phyloP scores from a whole-genome alignment of 306 rosid species.

The Prunus davidiana region DNA sequence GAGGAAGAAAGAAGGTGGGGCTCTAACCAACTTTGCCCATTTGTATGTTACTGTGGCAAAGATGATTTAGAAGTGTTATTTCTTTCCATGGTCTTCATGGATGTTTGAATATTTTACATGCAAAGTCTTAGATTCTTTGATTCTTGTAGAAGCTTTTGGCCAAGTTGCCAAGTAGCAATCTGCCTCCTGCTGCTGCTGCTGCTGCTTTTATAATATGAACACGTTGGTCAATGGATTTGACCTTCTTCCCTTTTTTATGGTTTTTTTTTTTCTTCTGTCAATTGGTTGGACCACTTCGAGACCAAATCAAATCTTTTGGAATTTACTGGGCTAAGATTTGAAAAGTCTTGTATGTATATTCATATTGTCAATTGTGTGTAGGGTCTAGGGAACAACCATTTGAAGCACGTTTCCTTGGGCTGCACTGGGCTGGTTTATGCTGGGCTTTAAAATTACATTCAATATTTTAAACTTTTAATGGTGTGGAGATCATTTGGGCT shows the following conservation, averaged over 20 bases:
- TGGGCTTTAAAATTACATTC: not conserved
- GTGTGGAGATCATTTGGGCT: not conserved
- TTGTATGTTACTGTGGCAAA: constrained; percentile 15
- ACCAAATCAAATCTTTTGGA: not conserved
- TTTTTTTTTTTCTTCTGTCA: not conserved
- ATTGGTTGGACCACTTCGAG: constrained; percentile 16
- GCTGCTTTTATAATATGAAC: not conserved
- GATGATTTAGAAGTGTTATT: constrained; percentile 8
- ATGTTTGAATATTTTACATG: not conserved
- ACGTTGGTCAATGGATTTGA: not conserved
- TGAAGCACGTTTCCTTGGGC: not conserved
- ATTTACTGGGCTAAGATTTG: not conserved
- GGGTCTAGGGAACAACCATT: constrained; percentile 3
- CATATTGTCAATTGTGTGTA: not conserved
- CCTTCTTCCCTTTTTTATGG: not conserved
- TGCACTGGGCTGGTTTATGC: not conserved
- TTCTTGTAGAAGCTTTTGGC: too few relatives aligned
- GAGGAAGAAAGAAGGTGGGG: not conserved
- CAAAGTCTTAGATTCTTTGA: not conserved
- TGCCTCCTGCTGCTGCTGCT: too few relatives aligned
- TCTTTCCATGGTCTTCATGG: constrained; percentile 1
- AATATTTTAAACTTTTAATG: not conserved
- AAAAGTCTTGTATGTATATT: not conserved
- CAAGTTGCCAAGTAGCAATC: too few relatives aligned
- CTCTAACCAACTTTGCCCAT: constrained; percentile 3